Evolutionary conservation across 179 eudicot genomes (phyloP), one percentile per base, ranked within the genome.

Genomic region (Beta corolliflora): DNA sequence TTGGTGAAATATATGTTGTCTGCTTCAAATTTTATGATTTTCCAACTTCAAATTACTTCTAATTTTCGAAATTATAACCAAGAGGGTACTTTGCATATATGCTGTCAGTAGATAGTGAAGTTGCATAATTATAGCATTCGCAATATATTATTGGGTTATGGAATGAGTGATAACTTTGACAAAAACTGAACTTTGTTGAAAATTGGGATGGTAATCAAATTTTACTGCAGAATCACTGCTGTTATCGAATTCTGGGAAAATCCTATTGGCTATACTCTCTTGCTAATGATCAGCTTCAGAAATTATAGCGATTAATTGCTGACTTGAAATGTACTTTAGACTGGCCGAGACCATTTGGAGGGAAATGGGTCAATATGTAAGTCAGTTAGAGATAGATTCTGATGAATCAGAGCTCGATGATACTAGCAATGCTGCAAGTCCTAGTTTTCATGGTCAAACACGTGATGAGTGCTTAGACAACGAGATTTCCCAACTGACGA

Each of bases 401-500:
- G 86, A 80, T 0, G 80, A 71, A 2, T 36, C 41, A 36, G 82
- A 78, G 18, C 53, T 45, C 15, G 36, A 48, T 75, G 85, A 79
- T 67, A 59, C 79, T 73, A 56, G 75, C 23, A 67, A 25, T 61
- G 25, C 13, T 77, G 50, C 63, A 7, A 58, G 60, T 79, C 2
- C 52, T 59, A 76, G 78, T 75, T 56, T 67, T 21, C 11, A 29
- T 66, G 78, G 72, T 66, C 77, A 66, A 59, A 77, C 69, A 54
- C 7, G 29, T 10, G 67, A 56, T 25, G 79, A 56, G 16, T 79
- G 70, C 81, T 77, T 81, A 71, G 93, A 91, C 85, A 88, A 90
- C 56, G 97, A 93, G 55, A 87, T 94, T 78, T 86, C 88, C 2
- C 93, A 92, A 31, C 76, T 88, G 73, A 92, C 98, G 21, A 92